phyloP scores from a whole-genome alignment of 129 eudicot genomes.

The Cynara cardunculus region DNA sequence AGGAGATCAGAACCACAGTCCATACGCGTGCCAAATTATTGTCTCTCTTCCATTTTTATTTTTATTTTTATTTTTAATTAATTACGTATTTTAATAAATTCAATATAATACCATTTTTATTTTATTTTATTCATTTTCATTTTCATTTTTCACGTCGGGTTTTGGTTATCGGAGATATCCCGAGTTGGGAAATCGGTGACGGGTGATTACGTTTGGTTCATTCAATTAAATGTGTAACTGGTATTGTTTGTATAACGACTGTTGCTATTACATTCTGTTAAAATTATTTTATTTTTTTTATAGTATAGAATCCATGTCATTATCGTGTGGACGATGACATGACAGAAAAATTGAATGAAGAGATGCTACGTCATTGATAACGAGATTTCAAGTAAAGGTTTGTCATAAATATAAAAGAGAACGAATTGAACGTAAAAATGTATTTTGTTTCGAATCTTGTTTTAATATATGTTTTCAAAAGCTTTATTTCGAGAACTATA shows the following conservation, averaged over 20 bases:
- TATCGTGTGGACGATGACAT: neutral
- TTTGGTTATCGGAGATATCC: neutral
- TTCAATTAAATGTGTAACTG: neutral
- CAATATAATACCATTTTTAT: neutral
- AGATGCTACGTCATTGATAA: neutral
- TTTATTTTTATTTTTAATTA: neutral
- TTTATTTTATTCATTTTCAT: neutral
- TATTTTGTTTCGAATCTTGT: neutral
- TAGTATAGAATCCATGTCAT: neutral
- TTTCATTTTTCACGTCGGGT: too few species aligned
- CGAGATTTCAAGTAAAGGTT: neutral
- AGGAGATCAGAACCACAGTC: constrained; percentile 31
- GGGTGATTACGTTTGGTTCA: neutral
- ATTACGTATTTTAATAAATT: neutral
- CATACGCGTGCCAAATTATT: constrained; percentile 35
- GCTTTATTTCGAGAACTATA: neutral
- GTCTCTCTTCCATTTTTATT: neutral
- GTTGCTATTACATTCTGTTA: too few species aligned
- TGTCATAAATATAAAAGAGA: neutral
- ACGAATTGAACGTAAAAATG: neutral
- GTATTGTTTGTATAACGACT: too few species aligned
- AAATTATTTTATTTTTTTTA: neutral
- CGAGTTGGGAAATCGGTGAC: neutral
- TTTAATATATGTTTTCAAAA: neutral
- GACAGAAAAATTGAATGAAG: neutral